phyloP scores from a whole-genome alignment of 257 asterid species.

The Solanum clarkiae region DNA sequence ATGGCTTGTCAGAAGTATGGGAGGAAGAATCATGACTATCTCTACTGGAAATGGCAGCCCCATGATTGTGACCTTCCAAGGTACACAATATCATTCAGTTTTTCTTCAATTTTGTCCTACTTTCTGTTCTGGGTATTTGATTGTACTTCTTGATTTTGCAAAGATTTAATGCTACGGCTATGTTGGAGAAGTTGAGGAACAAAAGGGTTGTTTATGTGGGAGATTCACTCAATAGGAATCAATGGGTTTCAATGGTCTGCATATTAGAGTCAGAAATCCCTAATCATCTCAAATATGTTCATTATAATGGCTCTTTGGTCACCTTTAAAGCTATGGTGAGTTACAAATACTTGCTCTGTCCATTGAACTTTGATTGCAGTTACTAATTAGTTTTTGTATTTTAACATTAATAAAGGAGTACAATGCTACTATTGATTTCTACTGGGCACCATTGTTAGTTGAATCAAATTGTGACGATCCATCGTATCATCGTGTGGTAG shows the following conservation, averaged over 20 bases:
- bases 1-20: constrained; percentile 27
- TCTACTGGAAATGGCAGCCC: constrained; percentile 48
- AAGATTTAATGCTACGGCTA: constrained; percentile 42
- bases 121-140: neutral
- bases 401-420: constrained; percentile 29
- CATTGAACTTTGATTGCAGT: neutral
- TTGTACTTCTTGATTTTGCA: neutral
- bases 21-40: constrained; percentile 26
- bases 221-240: constrained; percentile 53
- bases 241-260: constrained; percentile 61
- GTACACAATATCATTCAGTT: neutral
- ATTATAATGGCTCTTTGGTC: constrained; percentile 17
- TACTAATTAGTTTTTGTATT: neutral
- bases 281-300: constrained; percentile 10
- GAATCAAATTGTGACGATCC: constrained; percentile 50
- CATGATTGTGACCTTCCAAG: constrained; percentile 39
- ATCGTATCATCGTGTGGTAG: constrained; percentile 3
- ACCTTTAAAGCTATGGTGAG: constrained; percentile 36
- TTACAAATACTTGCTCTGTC: neutral
- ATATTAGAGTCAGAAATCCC: constrained; percentile 28
- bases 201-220: constrained; percentile 51
- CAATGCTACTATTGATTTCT: constrained; percentile 50
- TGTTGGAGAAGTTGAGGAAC: constrained; percentile 46
- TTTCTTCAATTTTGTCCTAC: neutral
- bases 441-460: constrained; percentile 56